Percentiles rank a stretch among this genome's conserved stretches.
These are phyloP conservation scores for Lipomyces yamadae DNA, from an alignment of 805 yeast genomes.

Conservation along the genomic window DNA sequence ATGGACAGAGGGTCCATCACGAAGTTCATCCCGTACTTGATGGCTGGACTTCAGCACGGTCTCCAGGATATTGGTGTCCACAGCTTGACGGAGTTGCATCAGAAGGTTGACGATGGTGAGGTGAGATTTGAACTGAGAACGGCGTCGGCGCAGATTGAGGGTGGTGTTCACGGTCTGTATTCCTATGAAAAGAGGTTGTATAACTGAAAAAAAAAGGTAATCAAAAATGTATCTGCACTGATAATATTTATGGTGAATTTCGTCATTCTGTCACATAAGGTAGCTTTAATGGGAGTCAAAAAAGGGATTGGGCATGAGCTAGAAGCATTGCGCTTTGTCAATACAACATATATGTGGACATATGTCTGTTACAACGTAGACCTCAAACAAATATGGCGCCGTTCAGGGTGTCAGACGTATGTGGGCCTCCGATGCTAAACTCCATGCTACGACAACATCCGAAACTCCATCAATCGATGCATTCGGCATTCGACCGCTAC, in stretches of 20 bases:
- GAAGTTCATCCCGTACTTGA: slow-evolving; percentile 92
- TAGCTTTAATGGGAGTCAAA: background rate
- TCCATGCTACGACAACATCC: too few relatives aligned
- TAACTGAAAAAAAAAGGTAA: slow-evolving; percentile 18
- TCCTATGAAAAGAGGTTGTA: slow-evolving; percentile 97
- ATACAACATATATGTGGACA: background rate
- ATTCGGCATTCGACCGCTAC: too few relatives aligned
- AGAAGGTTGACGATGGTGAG: slow-evolving; percentile 64
- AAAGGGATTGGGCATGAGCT: background rate
- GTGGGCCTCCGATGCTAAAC: too few relatives aligned
- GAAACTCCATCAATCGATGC: too few relatives aligned
- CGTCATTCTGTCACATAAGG: background rate
- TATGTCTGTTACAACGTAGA: too few relatives aligned
- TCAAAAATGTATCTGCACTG: background rate
- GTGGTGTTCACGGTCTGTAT: slow-evolving; percentile 96
- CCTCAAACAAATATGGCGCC: too few relatives aligned
- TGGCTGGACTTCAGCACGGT: slow-evolving; percentile 96
- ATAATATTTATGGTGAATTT: slow-evolving; percentile 4
- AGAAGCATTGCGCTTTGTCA: too few relatives aligned
- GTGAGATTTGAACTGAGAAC: slow-evolving; percentile 97
- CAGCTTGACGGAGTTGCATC: slow-evolving; percentile 67
- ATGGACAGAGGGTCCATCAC: slow-evolving; percentile 94
- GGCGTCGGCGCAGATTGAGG: slow-evolving; percentile 98
- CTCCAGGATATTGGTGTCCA: slow-evolving; percentile 95
- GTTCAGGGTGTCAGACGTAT: too few relatives aligned